Base-by-base conservation (phyloP, 2,329 filamentous ascomycete genomes). In the Metarhizium guizhouense region DNA sequence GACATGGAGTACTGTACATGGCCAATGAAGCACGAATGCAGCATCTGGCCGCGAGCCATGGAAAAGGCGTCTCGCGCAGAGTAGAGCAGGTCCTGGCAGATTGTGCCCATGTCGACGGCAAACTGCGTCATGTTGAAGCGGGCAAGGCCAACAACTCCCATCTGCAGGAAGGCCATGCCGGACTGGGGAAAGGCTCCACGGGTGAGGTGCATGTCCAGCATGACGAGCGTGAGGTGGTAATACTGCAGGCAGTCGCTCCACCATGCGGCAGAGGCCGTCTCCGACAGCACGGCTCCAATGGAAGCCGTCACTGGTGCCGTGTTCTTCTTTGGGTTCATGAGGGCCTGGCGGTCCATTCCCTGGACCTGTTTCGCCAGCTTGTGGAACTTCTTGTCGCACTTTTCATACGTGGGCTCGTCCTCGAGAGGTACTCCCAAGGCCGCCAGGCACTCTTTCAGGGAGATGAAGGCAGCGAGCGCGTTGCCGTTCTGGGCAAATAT, bases 401-500 rank as follows among this genome's bases (percentile, higher is more conserved):
- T 82, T 61, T 92, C 84, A 67, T 85, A 91, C 0, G 81, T 85
- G 2, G 85, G 85, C 2, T 83, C 74, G 2, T 84, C 76, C 38
- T 85, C 81, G 13, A 94, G 74, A 1, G 80, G 70, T 16, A 92
- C 78, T 3, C 83, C 87, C 13, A 96, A 77, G 13, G 85, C 85
- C 32, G 72, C 74, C 16, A 96, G 73, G 59, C 88, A 91, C 49
- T 84, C 80, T 63, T 86, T 86, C 29, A 96, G 74, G 1, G 83
- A 82, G 36, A 79, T 72, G 62, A 95, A 83, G 0, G 91, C 88
- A 4, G 80, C 80, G 25, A 77, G 72, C 32, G 85, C 83, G 60
- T 95, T 83, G 1, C 91, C 90, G 54, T 80, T 79, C 64, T 92
- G 84, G 1, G 87, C 83, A 63, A 85, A 83, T 49, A 96, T 86